Evolutionary conservation across 1,139 yeast species (phyloP).

Genomic region (Yamadazyma friedrichii): DNA sequence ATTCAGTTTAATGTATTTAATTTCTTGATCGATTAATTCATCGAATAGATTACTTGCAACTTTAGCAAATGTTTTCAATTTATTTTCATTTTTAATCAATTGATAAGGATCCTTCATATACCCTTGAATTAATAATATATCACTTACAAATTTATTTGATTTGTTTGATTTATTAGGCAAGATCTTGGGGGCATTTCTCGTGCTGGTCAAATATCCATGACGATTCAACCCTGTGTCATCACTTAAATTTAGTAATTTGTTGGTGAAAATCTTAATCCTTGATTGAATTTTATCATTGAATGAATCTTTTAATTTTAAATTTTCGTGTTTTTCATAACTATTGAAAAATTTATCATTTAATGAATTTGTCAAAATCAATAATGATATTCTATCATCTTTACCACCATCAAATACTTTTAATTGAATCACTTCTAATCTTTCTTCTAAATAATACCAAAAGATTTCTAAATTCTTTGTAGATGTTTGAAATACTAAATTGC

Average conservation of each 20-base stretch:
- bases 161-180: constrained; percentile 14
- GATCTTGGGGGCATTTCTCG: constrained; percentile 1
- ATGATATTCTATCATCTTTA: constrained; percentile 37
- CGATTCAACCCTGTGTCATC: constrained; percentile 49
- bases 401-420: constrained; percentile 25
- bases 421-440: constrained; percentile 24
- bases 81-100: constrained; percentile 25
- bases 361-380: constrained; percentile 39
- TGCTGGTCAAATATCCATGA: constrained; percentile 25
- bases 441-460: constrained; percentile 41
- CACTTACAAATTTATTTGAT: constrained; percentile 25
- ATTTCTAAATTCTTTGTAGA: constrained; percentile 19
- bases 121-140: constrained; percentile 30
- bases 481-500: constrained; percentile 21
- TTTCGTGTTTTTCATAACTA: constrained; percentile 19
- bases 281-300: constrained; percentile 39
- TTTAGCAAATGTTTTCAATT: constrained; percentile 22
- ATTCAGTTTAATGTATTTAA: constrained; percentile 11
- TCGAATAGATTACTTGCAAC: constrained; percentile 26
- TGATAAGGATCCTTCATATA: constrained; percentile 38
- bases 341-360: constrained; percentile 32
- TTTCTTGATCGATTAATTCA: constrained; percentile 33
- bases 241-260: constrained; percentile 36
- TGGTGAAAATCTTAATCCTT: constrained; percentile 35
- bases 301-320: constrained; percentile 37